Base-by-base conservation (phyloP, 2,329 filamentous ascomycete species). In the Dryadomyces quercus-mongolicae region DNA sequence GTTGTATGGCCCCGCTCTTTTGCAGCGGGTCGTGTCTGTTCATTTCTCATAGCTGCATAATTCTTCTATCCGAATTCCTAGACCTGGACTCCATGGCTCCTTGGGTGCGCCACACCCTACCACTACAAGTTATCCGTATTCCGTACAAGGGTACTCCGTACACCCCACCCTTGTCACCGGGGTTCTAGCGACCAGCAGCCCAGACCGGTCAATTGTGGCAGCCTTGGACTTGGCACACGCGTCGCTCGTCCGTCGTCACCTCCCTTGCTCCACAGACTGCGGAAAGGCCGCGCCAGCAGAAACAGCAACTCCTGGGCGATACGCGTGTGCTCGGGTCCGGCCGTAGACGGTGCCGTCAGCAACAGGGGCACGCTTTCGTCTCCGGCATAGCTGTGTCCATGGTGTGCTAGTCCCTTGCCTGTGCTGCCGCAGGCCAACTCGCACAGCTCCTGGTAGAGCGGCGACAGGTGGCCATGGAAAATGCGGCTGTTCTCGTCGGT, bases 251-350 rank as follows among this genome's bases (percentile, higher is more conserved):
- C 38, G 38, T 51, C 49, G 38, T 31, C 38, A 8, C 8, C 2
- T 16, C 8, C 2, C 20, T 38, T 38, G 50, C 22, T 16, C 25
- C 42, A 46, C 4, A 55, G 47, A 25, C 44, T 49, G 31, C 54
- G 42, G 21, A 60, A 61, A 1, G 59, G 59, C 20, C 53, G 55
- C 42, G 56, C 57, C 12, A 61, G 36, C 56, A 59, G 53, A 10
- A 21, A 21, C 44, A 59, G 44, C 9, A 61, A 48, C 44, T 57
- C 55, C 13, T 52, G 42, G 7, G 56, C 36, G 13, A 59, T n/a
- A 8, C 51, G 52, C 0, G 53, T 49, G 18, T 22, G 36, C n/a
- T 54, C 54, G 0, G 50, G 34, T 1, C 51, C 7, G 2, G 50
- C 49, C 21, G 53, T 36, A 5, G 21, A 18, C 5, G 58, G 58